Base-by-base conservation (phyloP, 164 flowering plant species). In the Stephania cephalantha region DNA sequence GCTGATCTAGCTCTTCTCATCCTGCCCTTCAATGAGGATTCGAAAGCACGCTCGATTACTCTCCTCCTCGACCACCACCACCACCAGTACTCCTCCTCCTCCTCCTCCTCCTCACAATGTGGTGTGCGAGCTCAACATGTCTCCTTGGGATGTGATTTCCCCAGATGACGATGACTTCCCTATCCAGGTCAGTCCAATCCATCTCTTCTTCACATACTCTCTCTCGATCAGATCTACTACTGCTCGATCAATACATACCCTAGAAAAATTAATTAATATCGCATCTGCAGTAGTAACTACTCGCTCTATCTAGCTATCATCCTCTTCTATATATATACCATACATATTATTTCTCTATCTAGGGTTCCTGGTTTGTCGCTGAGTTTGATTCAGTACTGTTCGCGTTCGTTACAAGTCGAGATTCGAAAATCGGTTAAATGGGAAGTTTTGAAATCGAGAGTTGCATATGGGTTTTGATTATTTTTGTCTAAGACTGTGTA, bases 81-180 rank as follows among this genome's bases (percentile, higher is more conserved):
- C 17, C 61, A 48, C 71, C 5, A 63, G 48, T 66, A n/a, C 29
- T 0, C 12, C 46, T 30, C 5, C 30, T 45, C 22, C 64, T 66
- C 35, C 29, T 0, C 12, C 46, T 30, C 5, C 30, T 45, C 22
- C 12, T 46, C 58, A 31, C 15, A 46, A 71, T 74, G 20, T 80
- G 3, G 81, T 84, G 58, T 87, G 90, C 79, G 76, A 86, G 83
- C 85, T 87, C 58, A 89, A 86, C 78, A 85, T 78, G 76, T 86
- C 90, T 29, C 89, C 88, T 9, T 89, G 92, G 92, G 92, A 89
- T 83, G 86, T 85, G 75, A 78, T 84, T 70, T 22, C 85, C 67
- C 45, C 69, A 30, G 52, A 73, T 11, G 71, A 61, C 13, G 52
- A 73, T 11, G 71, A 61, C 13, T 72, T 13, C 2, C 42, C 42